Base-by-base conservation (phyloP, 257 asterid genomes). In the Solanum pennellii region DNA sequence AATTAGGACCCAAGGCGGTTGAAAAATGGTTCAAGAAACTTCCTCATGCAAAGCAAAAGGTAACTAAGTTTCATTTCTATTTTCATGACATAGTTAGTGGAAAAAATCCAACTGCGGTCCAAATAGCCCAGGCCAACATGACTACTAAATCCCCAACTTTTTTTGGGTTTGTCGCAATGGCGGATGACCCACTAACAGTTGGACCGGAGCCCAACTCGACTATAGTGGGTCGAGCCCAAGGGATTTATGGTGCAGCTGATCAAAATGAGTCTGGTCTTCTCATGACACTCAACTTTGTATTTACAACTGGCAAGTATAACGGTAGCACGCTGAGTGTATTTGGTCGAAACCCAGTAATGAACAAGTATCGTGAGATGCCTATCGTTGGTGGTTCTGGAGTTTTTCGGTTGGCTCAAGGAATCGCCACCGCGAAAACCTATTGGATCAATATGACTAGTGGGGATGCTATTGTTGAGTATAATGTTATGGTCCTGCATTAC, bases 171-270 rank as follows among this genome's bases (percentile, higher is more conserved):
- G 42, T 88, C 5, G 25, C 39, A 18, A 76, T 92, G 84, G 71
- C 85, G 52, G 93, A 92, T 39, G 88, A 90, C 56, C 88, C 88
- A 9, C 29, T 92, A 3, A 91, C 89, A 2, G 77, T 5, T 0
- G 86, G 82, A 10, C 92, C 94, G 0, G 87, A 65, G 25, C 71
- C 73, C 52, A 69, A 44, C 9, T 91, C 94, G 15, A 42, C 59
- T 39, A 73, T 90, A 84, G 27, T 91, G 35, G 96, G 94, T 47
- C 91, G 94, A 37, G 91, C 92, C 16, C 93, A 91, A 72, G 94
- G 94, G 23, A 56, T 93, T 7, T 76, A 87, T 69, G 90, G 75
- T 37, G 77, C 88, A 1, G 52, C 94, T 29, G 88, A 91, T 2
- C 84, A 90, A 73, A 25, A 41, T 2, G 90, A 87, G 31, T 3